These are phyloP conservation scores for Hypoxylon rubiginosum DNA, from an alignment of 2,329 filamentous ascomycete species.

Conservation along the genomic window DNA sequence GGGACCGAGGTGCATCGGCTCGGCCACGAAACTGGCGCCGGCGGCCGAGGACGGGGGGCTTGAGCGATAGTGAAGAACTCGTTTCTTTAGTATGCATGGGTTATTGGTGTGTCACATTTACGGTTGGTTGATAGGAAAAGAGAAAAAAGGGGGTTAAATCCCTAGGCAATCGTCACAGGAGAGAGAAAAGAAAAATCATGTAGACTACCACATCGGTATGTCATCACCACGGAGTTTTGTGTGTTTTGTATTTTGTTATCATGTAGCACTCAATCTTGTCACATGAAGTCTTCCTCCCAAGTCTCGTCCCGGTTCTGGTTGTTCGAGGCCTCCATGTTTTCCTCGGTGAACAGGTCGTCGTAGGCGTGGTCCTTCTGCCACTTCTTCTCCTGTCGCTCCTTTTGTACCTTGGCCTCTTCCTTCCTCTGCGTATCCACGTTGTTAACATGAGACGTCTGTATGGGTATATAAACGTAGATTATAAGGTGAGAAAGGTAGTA, in stretches of 20 bases:
- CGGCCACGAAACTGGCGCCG: conserved; percentile 66
- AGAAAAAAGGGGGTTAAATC: neutral
- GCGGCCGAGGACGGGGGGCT: conserved; percentile 53
- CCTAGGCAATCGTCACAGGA: neutral
- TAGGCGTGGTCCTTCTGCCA: conserved; percentile 99
- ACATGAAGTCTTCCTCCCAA: conserved; percentile 96
- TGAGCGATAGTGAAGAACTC: too few species aligned
- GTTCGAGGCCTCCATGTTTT: conserved; percentile 80
- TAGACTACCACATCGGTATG: neutral
- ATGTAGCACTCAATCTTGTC: conserved; percentile 42
- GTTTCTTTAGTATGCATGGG: conserved; percentile 29
- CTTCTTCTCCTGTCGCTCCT: conserved; percentile 89
- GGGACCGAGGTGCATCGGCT: conserved; percentile 68
- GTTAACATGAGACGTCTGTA: neutral
- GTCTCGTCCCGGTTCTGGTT: conserved; percentile 86
- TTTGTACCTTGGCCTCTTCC: conserved; percentile 78
- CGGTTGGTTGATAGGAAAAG: conserved; percentile 5
- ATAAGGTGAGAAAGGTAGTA: neutral
- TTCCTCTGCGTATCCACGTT: conserved; percentile 69
- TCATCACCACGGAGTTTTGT: conserved; percentile 15
- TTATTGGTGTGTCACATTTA: neutral
- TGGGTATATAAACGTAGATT: neutral
- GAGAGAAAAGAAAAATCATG: neutral
- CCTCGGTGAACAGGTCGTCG: conserved; percentile 89
- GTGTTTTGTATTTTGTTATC: conserved; percentile 16